Evolutionary conservation across 768 basidiomycete genomes (phyloP).

Genomic region (Thelephora aurantiotincta): DNA sequence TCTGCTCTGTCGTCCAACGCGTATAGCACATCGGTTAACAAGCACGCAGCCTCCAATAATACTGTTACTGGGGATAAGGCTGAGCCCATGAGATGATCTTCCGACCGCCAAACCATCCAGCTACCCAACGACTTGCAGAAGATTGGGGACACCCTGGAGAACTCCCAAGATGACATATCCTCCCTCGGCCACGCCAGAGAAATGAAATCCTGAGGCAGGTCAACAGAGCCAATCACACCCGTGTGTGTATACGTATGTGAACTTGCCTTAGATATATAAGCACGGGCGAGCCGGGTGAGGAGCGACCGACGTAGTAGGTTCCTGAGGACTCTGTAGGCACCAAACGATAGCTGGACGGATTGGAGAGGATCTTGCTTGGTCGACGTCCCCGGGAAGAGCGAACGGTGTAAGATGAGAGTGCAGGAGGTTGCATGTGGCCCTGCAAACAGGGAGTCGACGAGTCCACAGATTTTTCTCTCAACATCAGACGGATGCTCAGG

Average conservation of each 20-base stretch:
- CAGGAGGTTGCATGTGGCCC: constrained; percentile 56
- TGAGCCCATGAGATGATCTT: constrained; percentile 10
- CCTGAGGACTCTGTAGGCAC: constrained; percentile 37
- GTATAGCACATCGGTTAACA: constrained; percentile 59
- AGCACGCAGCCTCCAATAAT: constrained; percentile 54
- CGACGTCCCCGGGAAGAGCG: constrained; percentile 35
- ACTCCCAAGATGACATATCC: constrained; percentile 53
- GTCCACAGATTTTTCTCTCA: constrained; percentile 45
- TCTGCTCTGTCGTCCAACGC: constrained; percentile 42
- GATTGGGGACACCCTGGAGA: constrained; percentile 38
- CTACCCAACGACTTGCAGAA: constrained; percentile 39
- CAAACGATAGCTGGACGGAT: constrained; percentile 15
- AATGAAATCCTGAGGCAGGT: constrained; percentile 49
- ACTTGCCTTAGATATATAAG: constrained; percentile 43
- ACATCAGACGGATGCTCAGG: constrained; percentile 18
- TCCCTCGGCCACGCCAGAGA: constrained; percentile 64
- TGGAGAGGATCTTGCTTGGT: constrained; percentile 7
- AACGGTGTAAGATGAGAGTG: constrained; percentile 44
- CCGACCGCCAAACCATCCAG: constrained; percentile 34
- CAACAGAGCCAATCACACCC: constrained; percentile 44
- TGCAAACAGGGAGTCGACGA: constrained; percentile 39
- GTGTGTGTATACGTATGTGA: constrained; percentile 41
- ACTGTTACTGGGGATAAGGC: constrained; percentile 21
- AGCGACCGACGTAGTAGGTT: constrained; percentile 49
- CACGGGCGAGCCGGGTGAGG: constrained; percentile 46